Base-by-base conservation (phyloP, 805 yeast genomes). In the Myxozyma neglecta region DNA sequence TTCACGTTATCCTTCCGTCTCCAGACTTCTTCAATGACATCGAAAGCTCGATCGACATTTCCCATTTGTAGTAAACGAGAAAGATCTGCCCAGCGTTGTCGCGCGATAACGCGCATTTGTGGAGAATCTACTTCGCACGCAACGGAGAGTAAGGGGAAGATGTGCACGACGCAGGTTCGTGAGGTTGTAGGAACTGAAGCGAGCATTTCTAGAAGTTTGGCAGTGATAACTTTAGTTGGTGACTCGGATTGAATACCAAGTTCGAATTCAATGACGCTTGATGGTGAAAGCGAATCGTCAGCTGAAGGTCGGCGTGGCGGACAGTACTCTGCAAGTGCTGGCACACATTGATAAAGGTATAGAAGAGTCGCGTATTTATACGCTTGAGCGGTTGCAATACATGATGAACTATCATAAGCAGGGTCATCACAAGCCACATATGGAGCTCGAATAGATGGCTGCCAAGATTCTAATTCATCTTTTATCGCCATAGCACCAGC, bases 21-120 rank as follows among this genome's bases (percentile, higher is more conserved):
- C 91, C 91, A 86, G 9, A 85, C 89, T 70, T 86, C 91, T 63
- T 83, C 82, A 40, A 86, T 86, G 10, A 86, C 88, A 66, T 86
- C 89, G 57, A 83, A 75, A 0, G 90, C 85, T 36, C 87, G 74
- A 67, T 84, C 88, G 14, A 85, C 81, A 63, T 85, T 86, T 0
- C 89, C 89, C 54, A 86, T 79, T 84, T 87, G 83, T 77, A 86
- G 75, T 69, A 79, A 78, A 14, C 81, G 77, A 20, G 81, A 73
- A 14, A 86, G 73, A 13, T 81, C 68, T 6, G 74, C 76, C 90
- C 90, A 86, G 36, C 89, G 73, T 24, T 78, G 75, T 54, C 76
- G 77, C 37, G 85, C 84, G 88, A 89, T 85, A 47, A 78, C 82
- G 29, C 89, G 72, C 68, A 86, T 88, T 44, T 83, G 86, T 0